phyloP scores from a whole-genome alignment of 331 rosid species.

The Arachis monticola region DNA sequence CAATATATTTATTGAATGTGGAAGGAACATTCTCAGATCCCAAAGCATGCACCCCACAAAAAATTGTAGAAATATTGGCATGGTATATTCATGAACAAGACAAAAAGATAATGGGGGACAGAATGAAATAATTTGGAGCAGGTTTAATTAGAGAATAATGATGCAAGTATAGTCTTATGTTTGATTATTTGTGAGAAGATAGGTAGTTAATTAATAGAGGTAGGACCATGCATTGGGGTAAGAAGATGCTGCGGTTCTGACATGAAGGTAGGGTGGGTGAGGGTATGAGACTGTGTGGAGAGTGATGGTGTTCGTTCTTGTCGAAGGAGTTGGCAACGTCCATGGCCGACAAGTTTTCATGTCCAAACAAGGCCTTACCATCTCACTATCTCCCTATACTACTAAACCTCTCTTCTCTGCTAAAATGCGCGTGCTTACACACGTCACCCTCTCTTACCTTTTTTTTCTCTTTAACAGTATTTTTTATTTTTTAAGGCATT shows the following conservation, averaged over 20 bases:
- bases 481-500: no score
- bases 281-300: constrained; percentile 1
- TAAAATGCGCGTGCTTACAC: constrained; percentile 80
- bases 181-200: not conserved
- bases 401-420: constrained; percentile 46
- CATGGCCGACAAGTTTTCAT: constrained; percentile 62
- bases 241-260: constrained; percentile 35
- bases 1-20: no score
- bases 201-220: no score
- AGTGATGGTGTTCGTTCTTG: constrained; percentile 51
- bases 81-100: constrained; percentile 18
- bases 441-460: constrained; percentile 52
- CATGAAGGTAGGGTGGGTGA: constrained; percentile 22
- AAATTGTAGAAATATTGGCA: no score
- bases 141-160: constrained; percentile 18
- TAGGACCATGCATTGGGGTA: constrained; percentile 14
- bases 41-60: no score
- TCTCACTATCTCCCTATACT: no score
- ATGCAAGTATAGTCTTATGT: not conserved
- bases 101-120: constrained; percentile 34
- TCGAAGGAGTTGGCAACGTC: constrained; percentile 74
- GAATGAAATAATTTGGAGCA: constrained; percentile 21
- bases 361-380: constrained; percentile 52
- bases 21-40: no score
- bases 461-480: not conserved